A percentile compares a stretch with the other conserved stretches of the same genome.
phyloP scores from a whole-genome alignment of 2,329 filamentous ascomycete genomes.

The Fusarium sp. region DNA sequence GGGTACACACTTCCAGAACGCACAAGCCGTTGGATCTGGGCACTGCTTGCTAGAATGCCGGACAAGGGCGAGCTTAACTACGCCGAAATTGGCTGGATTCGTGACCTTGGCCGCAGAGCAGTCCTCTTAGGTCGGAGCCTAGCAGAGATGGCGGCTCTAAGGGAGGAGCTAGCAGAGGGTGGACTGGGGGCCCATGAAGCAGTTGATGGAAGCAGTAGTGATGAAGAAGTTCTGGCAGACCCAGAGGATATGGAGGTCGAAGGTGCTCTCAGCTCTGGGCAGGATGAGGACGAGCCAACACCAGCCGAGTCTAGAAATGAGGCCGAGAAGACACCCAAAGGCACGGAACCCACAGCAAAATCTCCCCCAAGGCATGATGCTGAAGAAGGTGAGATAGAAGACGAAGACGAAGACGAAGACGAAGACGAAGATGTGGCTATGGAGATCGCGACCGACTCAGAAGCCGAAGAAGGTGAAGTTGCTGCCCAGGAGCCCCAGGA shows the following conservation, averaged over 20 bases:
- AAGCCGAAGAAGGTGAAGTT: constrained; percentile 52
- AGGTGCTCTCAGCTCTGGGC: constrained; percentile 37
- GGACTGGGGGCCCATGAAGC: constrained; percentile 56
- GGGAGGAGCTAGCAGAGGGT: constrained; percentile 55
- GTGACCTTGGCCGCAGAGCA: constrained; percentile 83
- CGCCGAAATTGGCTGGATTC: constrained; percentile 77
- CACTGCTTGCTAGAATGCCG: constrained; percentile 78
- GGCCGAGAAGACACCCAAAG: constrained; percentile 10
- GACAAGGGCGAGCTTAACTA: constrained; percentile 80
- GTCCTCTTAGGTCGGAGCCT: constrained; percentile 67
- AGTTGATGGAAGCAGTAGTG: constrained; percentile 57
- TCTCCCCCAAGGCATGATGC: constrained; percentile 16
- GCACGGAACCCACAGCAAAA: background rate
- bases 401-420: constrained; percentile 44
- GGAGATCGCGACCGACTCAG: constrained; percentile 52
- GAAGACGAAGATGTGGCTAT: constrained; percentile 54
- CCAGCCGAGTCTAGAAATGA: constrained; percentile 1
- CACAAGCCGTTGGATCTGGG: constrained; percentile 87
- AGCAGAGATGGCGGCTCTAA: constrained; percentile 61
- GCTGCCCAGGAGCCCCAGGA: constrained; percentile 39
- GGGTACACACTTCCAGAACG: constrained; percentile 69
- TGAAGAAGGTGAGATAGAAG: constrained; percentile 44
- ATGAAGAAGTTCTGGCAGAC: constrained; percentile 51
- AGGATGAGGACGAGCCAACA: constrained; percentile 21
- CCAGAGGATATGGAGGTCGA: constrained; percentile 47